Conservation (phyloP, 352 stramenopile genomes). For the Globisporangium acanthophoron region DNA sequence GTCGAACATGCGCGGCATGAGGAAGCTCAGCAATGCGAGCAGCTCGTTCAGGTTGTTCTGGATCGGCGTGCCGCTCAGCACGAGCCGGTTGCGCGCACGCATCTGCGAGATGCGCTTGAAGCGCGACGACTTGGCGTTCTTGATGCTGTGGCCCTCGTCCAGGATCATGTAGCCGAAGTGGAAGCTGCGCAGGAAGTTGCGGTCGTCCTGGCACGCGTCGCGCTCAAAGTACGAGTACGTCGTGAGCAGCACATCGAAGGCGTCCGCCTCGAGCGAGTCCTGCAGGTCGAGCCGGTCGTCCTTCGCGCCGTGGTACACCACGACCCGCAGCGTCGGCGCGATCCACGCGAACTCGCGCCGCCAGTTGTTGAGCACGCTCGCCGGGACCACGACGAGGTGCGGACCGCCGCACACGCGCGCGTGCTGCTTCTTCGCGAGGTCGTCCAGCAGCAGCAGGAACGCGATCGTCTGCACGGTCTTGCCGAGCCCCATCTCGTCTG, state of each 20-base stretch:
- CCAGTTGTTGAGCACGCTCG: conserved; percentile 93
- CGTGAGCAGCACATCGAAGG: conserved; percentile 86
- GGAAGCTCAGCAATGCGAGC: conserved; percentile 86
- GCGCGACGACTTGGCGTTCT: conserved; percentile 86
- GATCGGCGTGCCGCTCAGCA: conserved; percentile 87
- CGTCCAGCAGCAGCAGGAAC: conserved; percentile 64
- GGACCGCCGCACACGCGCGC: conserved; percentile 36
- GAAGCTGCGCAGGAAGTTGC: conserved; percentile 71
- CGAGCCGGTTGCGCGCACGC: conserved; percentile 60
- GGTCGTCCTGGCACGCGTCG: conserved; percentile 79
- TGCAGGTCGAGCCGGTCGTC: conserved; percentile 54
- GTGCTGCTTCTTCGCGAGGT: conserved; percentile 28
- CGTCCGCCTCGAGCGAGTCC: conserved; percentile 33
- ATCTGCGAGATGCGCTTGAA: conserved; percentile 88
- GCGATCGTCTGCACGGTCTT: conserved; percentile 95
- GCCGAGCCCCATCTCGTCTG: conserved; percentile 95
- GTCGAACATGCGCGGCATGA: conserved; percentile 90
- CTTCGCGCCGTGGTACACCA: conserved; percentile 82
- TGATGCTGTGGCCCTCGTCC: conserved; percentile 93
- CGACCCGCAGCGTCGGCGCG: conserved; percentile 82
- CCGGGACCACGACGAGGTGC: conserved; percentile 91
- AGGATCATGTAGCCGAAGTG: conserved; percentile 90
- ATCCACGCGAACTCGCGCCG: conserved; percentile 91
- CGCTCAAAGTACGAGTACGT: conserved; percentile 92
- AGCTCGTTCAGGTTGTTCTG: conserved; percentile 89